Evolutionary conservation across 2,329 filamentous ascomycete genomes (phyloP).

Genomic region (Cladosporium sp.): DNA sequence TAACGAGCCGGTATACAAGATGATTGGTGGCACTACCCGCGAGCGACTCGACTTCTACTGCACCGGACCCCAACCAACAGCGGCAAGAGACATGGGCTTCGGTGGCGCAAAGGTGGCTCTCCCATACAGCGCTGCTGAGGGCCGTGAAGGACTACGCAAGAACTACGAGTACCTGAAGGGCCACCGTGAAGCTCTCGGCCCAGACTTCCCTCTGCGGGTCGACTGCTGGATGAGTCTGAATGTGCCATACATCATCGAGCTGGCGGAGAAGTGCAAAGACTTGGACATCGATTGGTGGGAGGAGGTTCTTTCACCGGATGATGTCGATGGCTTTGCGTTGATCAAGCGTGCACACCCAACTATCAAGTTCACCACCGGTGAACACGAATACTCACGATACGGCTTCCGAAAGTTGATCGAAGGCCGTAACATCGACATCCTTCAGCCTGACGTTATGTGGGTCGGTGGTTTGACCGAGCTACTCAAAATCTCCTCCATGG

Average conservation of each 20-base stretch:
- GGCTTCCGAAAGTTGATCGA: slow-evolving; percentile 94
- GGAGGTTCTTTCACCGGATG: slow-evolving; percentile 85
- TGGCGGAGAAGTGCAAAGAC: slow-evolving; percentile 77
- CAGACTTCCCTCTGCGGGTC: slow-evolving; percentile 88
- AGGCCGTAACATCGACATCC: slow-evolving; percentile 85
- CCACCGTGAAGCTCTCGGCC: slow-evolving; percentile 78
- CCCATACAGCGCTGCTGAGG: slow-evolving; percentile 85
- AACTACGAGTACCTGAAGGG: slow-evolving; percentile 85
- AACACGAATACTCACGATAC: slow-evolving; percentile 92
- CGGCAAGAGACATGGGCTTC: slow-evolving; percentile 83
- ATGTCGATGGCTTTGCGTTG: slow-evolving; percentile 83
- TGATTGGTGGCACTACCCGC: slow-evolving; percentile 86
- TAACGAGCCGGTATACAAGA: slow-evolving; percentile 88
- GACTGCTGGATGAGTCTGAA: slow-evolving; percentile 98
- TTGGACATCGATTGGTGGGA: slow-evolving; percentile 97
- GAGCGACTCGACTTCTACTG: slow-evolving; percentile 88
- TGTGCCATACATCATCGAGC: slow-evolving; percentile 85
- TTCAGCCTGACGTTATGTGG: slow-evolving; percentile 98
- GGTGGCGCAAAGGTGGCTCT: slow-evolving; percentile 86
- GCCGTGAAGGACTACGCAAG: slow-evolving; percentile 73
- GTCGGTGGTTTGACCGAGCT: slow-evolving; percentile 88
- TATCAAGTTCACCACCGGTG: slow-evolving; percentile 90
- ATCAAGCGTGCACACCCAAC: slow-evolving; percentile 88
- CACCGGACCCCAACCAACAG: slow-evolving; percentile 78
- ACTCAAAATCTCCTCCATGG: slow-evolving; percentile 83